Percentiles rank a stretch among this genome's conserved stretches.
Evolutionary conservation across 2,329 filamentous ascomycete species (phyloP).

Genomic region (Teratosphaeria destructans): DNA sequence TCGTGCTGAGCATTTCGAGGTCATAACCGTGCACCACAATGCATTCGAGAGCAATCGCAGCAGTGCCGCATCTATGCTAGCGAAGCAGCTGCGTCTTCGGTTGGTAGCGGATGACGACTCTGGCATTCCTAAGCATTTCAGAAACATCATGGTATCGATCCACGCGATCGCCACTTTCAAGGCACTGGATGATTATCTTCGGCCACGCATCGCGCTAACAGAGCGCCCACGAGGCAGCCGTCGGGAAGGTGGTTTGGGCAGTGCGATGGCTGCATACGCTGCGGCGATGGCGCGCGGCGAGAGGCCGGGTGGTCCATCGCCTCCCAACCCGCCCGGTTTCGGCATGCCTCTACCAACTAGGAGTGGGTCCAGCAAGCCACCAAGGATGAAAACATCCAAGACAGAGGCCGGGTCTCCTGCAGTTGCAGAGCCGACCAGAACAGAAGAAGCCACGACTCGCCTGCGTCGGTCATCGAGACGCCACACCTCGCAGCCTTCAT

Average conservation of each 20-base stretch:
- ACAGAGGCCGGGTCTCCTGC: slow-evolving; percentile 9
- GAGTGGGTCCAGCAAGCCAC: slow-evolving; percentile 13
- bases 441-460: slow-evolving; percentile 12
- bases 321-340: slow-evolving; percentile 26
- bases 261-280: slow-evolving; percentile 66
- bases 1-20: slow-evolving; percentile 94
- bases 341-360: slow-evolving; percentile 19
- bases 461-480: slow-evolving; percentile 24
- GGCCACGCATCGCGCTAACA: slow-evolving; percentile 73
- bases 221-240: slow-evolving; percentile 56
- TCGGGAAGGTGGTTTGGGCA: slow-evolving; percentile 50
- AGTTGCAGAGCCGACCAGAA: slow-evolving; percentile 9
- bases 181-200: slow-evolving; percentile 86
- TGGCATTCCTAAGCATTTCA: slow-evolving; percentile 75
- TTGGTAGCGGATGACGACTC: slow-evolving; percentile 83
- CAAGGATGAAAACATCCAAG: slow-evolving; percentile 14
- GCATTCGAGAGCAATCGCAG: slow-evolving; percentile 81
- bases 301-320: slow-evolving; percentile 17
- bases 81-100: slow-evolving; percentile 85
- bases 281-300: slow-evolving; percentile 51
- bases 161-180: slow-evolving; percentile 98
- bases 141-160: slow-evolving; percentile 96
- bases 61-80: slow-evolving; percentile 89
- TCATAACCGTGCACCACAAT: slow-evolving; percentile 89
- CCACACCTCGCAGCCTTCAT: slow-evolving; percentile 18